Conservation (phyloP, 352 stramenopile species). For the Phytophthora litchii region DNA sequence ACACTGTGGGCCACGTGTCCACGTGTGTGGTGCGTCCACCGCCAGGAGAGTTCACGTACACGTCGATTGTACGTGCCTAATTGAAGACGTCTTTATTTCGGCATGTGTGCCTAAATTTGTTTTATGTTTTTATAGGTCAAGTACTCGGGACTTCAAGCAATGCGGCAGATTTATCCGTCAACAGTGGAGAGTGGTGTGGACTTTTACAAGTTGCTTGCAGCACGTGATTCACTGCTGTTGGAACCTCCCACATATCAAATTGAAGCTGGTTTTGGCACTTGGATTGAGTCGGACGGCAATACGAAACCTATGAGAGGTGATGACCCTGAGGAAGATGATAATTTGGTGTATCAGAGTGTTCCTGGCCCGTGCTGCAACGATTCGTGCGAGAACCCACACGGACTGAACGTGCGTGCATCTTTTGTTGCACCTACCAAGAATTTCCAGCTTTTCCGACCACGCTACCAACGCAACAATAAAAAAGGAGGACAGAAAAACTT, state of each 20-base stretch:
- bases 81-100: conserved; percentile 6
- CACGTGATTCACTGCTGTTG: conserved; percentile 75
- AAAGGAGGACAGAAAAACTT: conserved; percentile 91
- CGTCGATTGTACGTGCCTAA: conserved; percentile 68
- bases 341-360: conserved; percentile 77
- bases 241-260: conserved; percentile 86
- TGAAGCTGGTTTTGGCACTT: conserved; percentile 83
- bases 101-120: conserved; percentile 1
- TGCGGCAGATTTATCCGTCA: conserved; percentile 77
- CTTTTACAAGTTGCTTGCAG: conserved; percentile 81
- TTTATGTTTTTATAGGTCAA: conserved; percentile 56
- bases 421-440: conserved; percentile 82
- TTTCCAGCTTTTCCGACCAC: conserved; percentile 78
- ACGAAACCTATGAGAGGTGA: conserved; percentile 81
- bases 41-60: conserved; percentile 79
- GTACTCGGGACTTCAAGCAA: conserved; percentile 73
- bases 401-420: conserved; percentile 76
- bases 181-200: conserved; percentile 68
- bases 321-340: conserved; percentile 66
- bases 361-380: conserved; percentile 81
- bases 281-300: conserved; percentile 84
- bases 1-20: conserved; percentile 80
- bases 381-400: conserved; percentile 83
- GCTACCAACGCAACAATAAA: conserved; percentile 92
- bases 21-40: conserved; percentile 82